phyloP scores from a whole-genome alignment of 495 filamentous ascomycete genomes.

The Talaromyces trachyspermus region DNA sequence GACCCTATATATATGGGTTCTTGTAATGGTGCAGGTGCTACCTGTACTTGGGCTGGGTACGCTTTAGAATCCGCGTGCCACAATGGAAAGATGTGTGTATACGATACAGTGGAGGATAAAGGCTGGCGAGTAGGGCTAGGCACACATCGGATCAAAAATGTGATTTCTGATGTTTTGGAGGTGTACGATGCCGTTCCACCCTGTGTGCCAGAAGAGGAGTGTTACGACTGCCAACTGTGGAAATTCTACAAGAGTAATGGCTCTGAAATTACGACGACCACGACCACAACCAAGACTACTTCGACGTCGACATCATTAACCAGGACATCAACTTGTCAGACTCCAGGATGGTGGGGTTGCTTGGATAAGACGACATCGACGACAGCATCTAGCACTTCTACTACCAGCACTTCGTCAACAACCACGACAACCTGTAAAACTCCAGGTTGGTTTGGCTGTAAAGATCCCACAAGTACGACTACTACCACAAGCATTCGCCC shows the following conservation, averaged over 20 bases:
- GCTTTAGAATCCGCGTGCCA: slow-evolving; percentile 90
- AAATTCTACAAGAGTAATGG: slow-evolving; percentile 90
- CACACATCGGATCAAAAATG: slow-evolving; percentile 75
- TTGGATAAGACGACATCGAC: slow-evolving; percentile 55
- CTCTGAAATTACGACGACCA: slow-evolving; percentile 64
- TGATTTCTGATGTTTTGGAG: slow-evolving; percentile 79
- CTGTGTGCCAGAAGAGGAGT: slow-evolving; percentile 68
- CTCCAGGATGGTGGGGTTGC: slow-evolving; percentile 67
- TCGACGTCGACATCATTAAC: slow-evolving; percentile 44
- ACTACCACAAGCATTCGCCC: slow-evolving; percentile 11
- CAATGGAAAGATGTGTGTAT: slow-evolving; percentile 77
- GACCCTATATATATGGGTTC: slow-evolving; percentile 93
- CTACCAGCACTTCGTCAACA: slow-evolving; percentile 47
- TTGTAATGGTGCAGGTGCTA: slow-evolving; percentile 81
- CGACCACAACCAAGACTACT: slow-evolving; percentile 41
- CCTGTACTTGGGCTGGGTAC: slow-evolving; percentile 89
- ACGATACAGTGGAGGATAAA: slow-evolving; percentile 84
- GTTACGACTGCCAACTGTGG: slow-evolving; percentile 86
- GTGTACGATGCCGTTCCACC: slow-evolving; percentile 70
- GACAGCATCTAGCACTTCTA: slow-evolving; percentile 39
- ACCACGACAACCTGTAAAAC: slow-evolving; percentile 77
- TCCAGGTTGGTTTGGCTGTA: slow-evolving; percentile 59
- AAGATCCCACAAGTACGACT: slow-evolving; percentile 35
- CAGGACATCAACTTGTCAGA: slow-evolving; percentile 78
- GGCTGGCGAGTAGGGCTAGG: slow-evolving; percentile 82